Evolutionary conservation across 2,329 filamentous ascomycete genomes (phyloP).

Genomic region (Coniella vitis): DNA sequence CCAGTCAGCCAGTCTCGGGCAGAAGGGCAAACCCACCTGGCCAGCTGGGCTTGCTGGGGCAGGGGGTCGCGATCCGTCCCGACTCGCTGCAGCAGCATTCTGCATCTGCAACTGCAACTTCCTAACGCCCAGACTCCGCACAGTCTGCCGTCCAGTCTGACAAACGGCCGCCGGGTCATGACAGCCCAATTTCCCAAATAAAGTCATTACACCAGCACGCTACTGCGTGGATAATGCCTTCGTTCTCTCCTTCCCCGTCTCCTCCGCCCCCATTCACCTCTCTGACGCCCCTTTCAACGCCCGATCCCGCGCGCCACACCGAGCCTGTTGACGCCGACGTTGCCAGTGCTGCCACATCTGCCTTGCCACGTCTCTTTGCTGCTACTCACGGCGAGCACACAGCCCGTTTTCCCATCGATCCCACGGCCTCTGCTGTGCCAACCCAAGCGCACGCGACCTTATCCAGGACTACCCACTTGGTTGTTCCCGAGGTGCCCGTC

Average conservation of each 20-base stretch:
- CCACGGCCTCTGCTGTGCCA: slow-evolving; percentile 8
- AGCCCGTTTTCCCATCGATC: not conserved
- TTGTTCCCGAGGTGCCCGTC: not conserved
- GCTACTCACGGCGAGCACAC: not conserved
- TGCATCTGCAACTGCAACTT: not conserved
- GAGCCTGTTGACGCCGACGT: too few species aligned
- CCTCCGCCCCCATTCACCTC: slow-evolving; percentile 7
- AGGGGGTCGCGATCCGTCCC: not conserved
- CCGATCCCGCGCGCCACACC: not conserved
- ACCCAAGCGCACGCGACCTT: slow-evolving; percentile 1
- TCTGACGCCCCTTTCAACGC: slow-evolving; percentile 6
- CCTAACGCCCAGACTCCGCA: slow-evolving; percentile 2
- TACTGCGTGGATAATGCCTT: slow-evolving; percentile 14
- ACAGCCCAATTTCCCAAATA: slow-evolving; percentile 15
- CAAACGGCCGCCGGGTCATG: slow-evolving; percentile 7
- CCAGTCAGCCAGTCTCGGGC: too few species aligned
- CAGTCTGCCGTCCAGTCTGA: slow-evolving; percentile 7
- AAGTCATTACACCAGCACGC: slow-evolving; percentile 7
- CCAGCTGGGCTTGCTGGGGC: not conserved
- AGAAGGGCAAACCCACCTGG: not conserved
- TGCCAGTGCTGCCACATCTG: not conserved
- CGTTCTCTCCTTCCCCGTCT: slow-evolving; percentile 14
- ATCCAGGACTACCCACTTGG: slow-evolving; percentile 8
- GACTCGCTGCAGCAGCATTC: too few species aligned
- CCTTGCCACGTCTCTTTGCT: slow-evolving; percentile 8